Conservation (phyloP, 2,329 filamentous ascomycete species). For the Pseudogymnoascus sp. region DNA sequence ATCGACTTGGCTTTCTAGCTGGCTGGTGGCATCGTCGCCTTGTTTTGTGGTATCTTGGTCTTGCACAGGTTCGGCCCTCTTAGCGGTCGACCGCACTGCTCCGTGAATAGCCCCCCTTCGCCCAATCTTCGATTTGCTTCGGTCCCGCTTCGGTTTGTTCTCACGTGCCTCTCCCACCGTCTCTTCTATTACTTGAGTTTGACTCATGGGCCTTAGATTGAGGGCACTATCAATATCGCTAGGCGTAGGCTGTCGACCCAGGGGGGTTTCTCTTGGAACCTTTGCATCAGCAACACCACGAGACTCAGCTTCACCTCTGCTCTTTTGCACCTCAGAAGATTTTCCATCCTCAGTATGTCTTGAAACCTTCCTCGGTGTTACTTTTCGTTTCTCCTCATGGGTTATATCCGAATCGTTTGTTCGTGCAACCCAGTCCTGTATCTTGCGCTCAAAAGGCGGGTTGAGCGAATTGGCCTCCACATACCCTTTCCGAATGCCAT, state of each 20-base stretch:
- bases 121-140: slow-evolving; percentile 5
- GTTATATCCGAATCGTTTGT: neutral
- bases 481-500: slow-evolving; percentile 40
- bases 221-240: neutral
- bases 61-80: slow-evolving; percentile 48
- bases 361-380: neutral
- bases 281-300: neutral
- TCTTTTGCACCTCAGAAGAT: neutral
- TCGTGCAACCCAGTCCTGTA: slow-evolving; percentile 50
- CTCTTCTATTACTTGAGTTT: slow-evolving; percentile 20
- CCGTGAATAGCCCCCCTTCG: slow-evolving; percentile 23
- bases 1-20: slow-evolving; percentile 48
- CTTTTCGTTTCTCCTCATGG: neutral
- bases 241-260: slow-evolving; percentile 18
- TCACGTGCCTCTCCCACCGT: slow-evolving; percentile 24
- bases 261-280: slow-evolving; percentile 22
- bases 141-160: slow-evolving; percentile 18
- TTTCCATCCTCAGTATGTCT: neutral
- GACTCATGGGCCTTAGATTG: slow-evolving; percentile 15
- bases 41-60: slow-evolving; percentile 23
- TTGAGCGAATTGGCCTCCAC: slow-evolving; percentile 45
- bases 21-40: neutral
- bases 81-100: slow-evolving; percentile 39
- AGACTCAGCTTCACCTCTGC: neutral
- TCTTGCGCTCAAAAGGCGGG: slow-evolving; percentile 49